phyloP scores from a whole-genome alignment of 2,329 filamentous ascomycete genomes.

The Colletotrichum sp. region DNA sequence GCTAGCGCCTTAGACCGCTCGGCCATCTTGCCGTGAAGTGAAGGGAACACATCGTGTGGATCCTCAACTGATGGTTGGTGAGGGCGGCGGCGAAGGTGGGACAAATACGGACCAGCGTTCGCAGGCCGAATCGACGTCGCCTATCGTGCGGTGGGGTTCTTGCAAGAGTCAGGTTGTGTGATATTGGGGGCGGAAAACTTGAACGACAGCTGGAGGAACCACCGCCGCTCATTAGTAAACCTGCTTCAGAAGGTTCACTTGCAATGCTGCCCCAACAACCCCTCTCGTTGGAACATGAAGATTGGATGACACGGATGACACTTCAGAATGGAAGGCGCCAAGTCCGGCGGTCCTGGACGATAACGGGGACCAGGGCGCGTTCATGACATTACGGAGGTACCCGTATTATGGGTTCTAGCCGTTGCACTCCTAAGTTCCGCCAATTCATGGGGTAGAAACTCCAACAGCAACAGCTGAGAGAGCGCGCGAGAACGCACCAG shows the following conservation, averaged over 20 bases:
- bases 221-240: background rate
- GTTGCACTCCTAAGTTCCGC: background rate
- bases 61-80: background rate
- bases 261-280: background rate
- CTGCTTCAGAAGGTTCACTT: background rate
- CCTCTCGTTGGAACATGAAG: background rate
- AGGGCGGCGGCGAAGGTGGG: background rate
- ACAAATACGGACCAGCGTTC: background rate
- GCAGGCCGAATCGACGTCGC: background rate
- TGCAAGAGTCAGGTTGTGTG: background rate
- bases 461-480: background rate
- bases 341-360: background rate
- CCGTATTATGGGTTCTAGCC: background rate
- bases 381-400: background rate
- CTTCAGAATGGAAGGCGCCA: background rate
- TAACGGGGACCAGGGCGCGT: background rate
- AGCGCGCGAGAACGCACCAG: background rate
- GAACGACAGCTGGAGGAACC: background rate
- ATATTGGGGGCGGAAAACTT: background rate
- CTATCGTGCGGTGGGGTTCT: background rate
- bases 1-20: conserved; percentile 3
- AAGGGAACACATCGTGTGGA: background rate
- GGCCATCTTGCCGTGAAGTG: background rate
- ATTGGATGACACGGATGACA: conserved; percentile 1
- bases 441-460: background rate